Conservation (phyloP, 225 moss, liverwort and hornwort genomes). For the Polytrichum formosum region DNA sequence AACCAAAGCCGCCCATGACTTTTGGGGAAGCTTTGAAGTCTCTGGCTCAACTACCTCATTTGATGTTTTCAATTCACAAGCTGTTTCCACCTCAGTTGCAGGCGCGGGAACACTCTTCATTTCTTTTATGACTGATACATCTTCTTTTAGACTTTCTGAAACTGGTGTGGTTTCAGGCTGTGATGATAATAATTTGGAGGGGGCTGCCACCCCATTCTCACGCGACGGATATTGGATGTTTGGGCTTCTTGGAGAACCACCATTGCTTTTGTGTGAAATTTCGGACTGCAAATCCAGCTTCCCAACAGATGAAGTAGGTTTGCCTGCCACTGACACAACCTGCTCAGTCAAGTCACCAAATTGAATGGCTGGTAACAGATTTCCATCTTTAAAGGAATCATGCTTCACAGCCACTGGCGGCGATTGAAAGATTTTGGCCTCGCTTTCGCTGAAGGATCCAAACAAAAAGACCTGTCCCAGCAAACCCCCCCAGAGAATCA, state of each 20-base stretch:
- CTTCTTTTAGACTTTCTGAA: constrained; percentile 10
- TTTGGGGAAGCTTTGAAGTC: constrained; percentile 51
- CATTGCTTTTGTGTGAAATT: constrained; percentile 1
- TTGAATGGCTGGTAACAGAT: constrained; percentile 17
- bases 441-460: constrained; percentile 85
- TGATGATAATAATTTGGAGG: constrained; percentile 13
- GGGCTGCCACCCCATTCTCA: constrained; percentile 29
- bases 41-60: constrained; percentile 22
- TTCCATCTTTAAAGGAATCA: constrained; percentile 22
- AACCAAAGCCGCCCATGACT: constrained; percentile 88
- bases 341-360: constrained; percentile 33
- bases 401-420: constrained; percentile 29
- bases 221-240: constrained; percentile 1
- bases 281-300: neutral
- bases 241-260: neutral
- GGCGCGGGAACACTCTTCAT: neutral
- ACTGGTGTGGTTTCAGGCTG: constrained; percentile 18
- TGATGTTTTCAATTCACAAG: neutral
- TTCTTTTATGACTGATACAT: constrained; percentile 27
- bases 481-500: neutral
- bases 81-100: too few relatives aligned
- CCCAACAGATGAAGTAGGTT: constrained; percentile 9
- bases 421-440: constrained; percentile 48
- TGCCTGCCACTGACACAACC: constrained; percentile 19
- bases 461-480: constrained; percentile 47